A percentile compares a stretch with the other conserved stretches of the same genome.
Conservation (phyloP, 306 rosid genomes). For the Canavalia gladiata region DNA sequence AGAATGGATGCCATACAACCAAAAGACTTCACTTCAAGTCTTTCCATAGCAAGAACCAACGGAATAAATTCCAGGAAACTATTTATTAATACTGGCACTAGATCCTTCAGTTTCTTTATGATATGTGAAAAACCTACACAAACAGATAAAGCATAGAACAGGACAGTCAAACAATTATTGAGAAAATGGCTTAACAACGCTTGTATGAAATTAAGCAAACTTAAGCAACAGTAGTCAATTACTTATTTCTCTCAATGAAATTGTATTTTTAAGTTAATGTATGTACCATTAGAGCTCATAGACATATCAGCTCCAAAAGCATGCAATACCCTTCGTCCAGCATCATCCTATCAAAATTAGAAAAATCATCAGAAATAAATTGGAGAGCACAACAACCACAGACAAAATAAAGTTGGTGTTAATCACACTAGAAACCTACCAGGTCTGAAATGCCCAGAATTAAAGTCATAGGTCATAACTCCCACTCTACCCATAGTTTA, state of each 20-base stretch:
- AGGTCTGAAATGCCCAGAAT: slow-evolving; percentile 6
- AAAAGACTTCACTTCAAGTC: slow-evolving; percentile 68
- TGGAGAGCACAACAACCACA: slow-evolving; percentile 25
- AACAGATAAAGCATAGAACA: slow-evolving; percentile 49
- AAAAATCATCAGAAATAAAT: slow-evolving; percentile 48
- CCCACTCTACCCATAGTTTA: neutral
- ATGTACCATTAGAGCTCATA: slow-evolving; percentile 65
- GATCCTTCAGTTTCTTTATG: slow-evolving; percentile 66
- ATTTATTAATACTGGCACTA: slow-evolving; percentile 70
- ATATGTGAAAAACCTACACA: slow-evolving; percentile 64
- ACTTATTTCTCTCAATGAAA: slow-evolving; percentile 10
- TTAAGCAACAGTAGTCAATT: slow-evolving; percentile 7
- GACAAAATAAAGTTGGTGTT: slow-evolving; percentile 27
- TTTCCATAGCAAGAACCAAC: slow-evolving; percentile 49
- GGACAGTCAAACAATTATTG: slow-evolving; percentile 44
- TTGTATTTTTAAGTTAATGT: slow-evolving; percentile 36
- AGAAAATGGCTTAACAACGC: slow-evolving; percentile 21
- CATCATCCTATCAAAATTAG: slow-evolving; percentile 61
- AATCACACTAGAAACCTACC: neutral
- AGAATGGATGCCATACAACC: slow-evolving; percentile 76
- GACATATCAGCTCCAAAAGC: slow-evolving; percentile 69
- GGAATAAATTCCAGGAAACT: slow-evolving; percentile 80
- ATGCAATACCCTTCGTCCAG: slow-evolving; percentile 62
- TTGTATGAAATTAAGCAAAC: slow-evolving; percentile 18
- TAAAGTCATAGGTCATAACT: slow-evolving; percentile 7